Evolutionary conservation across 345 rosid species (phyloP).

Genomic region (Corchorus olitorius): DNA sequence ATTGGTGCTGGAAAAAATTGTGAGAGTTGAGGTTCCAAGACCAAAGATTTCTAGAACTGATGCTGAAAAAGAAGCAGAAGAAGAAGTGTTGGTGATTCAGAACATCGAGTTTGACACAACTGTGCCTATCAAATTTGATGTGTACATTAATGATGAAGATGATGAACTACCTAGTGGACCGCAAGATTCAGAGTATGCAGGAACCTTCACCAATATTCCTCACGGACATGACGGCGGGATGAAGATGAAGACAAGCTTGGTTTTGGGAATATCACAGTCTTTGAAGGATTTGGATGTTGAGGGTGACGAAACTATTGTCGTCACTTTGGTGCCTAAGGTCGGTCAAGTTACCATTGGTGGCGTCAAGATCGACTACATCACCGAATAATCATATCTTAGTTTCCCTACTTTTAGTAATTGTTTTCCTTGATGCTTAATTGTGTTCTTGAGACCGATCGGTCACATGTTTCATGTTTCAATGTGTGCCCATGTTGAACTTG

Average conservation of each 20-base stretch:
- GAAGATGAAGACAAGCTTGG: slow-evolving; percentile 40
- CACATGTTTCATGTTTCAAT: no score
- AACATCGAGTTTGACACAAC: slow-evolving; percentile 43
- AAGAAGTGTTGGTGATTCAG: slow-evolving; percentile 47
- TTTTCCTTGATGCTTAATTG: not conserved
- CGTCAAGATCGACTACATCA: slow-evolving; percentile 36
- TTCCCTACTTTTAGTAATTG: not conserved
- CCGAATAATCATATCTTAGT: not conserved
- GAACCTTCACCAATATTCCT: slow-evolving; percentile 55
- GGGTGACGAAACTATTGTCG: slow-evolving; percentile 48
- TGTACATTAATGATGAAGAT: slow-evolving; percentile 36
- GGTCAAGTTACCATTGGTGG: slow-evolving; percentile 35
- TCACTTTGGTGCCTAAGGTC: slow-evolving; percentile 45
- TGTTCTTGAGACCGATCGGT: not conserved
- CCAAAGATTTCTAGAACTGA: slow-evolving; percentile 45
- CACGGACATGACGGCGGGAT: slow-evolving; percentile 41
- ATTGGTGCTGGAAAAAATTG: slow-evolving; percentile 31
- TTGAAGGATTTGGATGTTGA: slow-evolving; percentile 51
- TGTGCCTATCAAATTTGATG: slow-evolving; percentile 26
- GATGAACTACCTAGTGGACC: slow-evolving; percentile 27
- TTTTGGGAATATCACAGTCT: slow-evolving; percentile 46
- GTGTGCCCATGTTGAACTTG: no score
- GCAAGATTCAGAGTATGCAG: slow-evolving; percentile 48
- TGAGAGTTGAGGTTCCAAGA: slow-evolving; percentile 37
- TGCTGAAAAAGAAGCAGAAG: slow-evolving; percentile 56